Conservation (phyloP, 805 yeast species). For the Ogataea polymorpha region DNA sequence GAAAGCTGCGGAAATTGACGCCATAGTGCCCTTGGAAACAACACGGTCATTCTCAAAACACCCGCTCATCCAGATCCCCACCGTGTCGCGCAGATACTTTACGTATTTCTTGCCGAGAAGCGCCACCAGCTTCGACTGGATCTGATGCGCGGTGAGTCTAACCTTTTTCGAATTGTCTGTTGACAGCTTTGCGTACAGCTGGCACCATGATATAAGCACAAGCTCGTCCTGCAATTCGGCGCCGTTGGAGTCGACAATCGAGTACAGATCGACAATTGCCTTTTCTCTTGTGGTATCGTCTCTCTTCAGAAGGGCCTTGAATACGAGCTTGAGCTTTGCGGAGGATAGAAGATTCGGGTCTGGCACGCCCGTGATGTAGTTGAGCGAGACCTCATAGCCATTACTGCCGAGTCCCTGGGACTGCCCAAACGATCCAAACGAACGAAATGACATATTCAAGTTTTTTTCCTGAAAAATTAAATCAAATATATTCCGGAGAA, state of each 20-base stretch:
- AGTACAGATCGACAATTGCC: slow-evolving; percentile 57
- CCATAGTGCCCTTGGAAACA: slow-evolving; percentile 50
- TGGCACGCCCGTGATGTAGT: slow-evolving; percentile 76
- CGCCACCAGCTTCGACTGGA: slow-evolving; percentile 54
- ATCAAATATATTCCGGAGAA: background rate
- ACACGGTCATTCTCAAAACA: slow-evolving; percentile 64
- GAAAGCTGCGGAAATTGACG: slow-evolving; percentile 52
- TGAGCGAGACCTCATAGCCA: slow-evolving; percentile 57
- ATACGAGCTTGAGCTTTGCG: slow-evolving; percentile 51
- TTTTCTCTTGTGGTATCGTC: slow-evolving; percentile 85
- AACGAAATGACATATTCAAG: slow-evolving; percentile 19
- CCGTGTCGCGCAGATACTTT: slow-evolving; percentile 64
- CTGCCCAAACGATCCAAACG: slow-evolving; percentile 11
- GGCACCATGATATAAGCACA: slow-evolving; percentile 67
- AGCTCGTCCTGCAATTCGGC: slow-evolving; percentile 46
- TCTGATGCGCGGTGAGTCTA: slow-evolving; percentile 58
- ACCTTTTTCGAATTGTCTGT: slow-evolving; percentile 67
- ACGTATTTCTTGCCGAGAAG: slow-evolving; percentile 53
- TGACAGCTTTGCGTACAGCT: slow-evolving; percentile 75
- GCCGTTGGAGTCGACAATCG: slow-evolving; percentile 29
- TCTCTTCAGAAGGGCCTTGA: slow-evolving; percentile 73
- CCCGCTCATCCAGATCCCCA: slow-evolving; percentile 75
- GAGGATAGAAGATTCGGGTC: slow-evolving; percentile 54
- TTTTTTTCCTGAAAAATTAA: background rate
- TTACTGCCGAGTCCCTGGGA: slow-evolving; percentile 33